These are phyloP conservation scores for Pyrenochaeta sp. DNA, from an alignment of 2,329 filamentous ascomycete species.

Conservation along the genomic window DNA sequence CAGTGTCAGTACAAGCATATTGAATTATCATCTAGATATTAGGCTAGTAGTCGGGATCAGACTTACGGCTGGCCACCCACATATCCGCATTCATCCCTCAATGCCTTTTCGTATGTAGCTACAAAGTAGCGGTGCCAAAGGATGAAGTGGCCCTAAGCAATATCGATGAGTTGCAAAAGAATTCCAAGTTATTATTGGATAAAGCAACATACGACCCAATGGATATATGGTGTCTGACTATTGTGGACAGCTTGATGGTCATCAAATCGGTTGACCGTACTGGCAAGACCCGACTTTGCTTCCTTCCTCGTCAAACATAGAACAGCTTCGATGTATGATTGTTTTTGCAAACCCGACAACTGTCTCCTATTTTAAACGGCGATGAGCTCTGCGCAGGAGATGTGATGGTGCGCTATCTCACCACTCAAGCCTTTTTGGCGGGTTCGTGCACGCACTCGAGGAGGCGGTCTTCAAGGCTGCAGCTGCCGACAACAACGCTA, in stretches of 20 bases:
- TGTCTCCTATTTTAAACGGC: constrained; percentile 21
- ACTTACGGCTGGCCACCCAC: constrained; percentile 46
- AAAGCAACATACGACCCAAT: constrained; percentile 25
- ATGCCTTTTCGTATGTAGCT: constrained; percentile 30
- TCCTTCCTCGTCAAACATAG: constrained; percentile 28
- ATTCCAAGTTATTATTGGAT: not conserved
- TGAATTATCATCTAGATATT: not conserved
- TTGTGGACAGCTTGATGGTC: constrained; percentile 34
- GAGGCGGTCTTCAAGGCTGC: constrained; percentile 11
- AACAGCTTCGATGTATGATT: constrained; percentile 35
- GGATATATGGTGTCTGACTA: constrained; percentile 30
- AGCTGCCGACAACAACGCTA: constrained; percentile 14
- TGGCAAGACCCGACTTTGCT: constrained; percentile 24
- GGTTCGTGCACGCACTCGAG: constrained; percentile 16
- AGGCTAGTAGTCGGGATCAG: not conserved
- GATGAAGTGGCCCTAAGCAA: constrained; percentile 20
- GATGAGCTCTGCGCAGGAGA: not conserved
- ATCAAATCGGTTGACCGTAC: constrained; percentile 31
- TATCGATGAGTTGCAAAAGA: not conserved
- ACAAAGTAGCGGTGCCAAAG: constrained; percentile 37
- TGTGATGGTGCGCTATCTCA: constrained; percentile 1
- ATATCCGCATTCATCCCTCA: constrained; percentile 34
- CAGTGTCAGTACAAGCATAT: not conserved
- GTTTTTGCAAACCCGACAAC: constrained; percentile 22
- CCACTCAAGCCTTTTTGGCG: constrained; percentile 29